Evolutionary conservation across 805 yeast species (phyloP).

Genomic region (Ogataea ganodermae): DNA sequence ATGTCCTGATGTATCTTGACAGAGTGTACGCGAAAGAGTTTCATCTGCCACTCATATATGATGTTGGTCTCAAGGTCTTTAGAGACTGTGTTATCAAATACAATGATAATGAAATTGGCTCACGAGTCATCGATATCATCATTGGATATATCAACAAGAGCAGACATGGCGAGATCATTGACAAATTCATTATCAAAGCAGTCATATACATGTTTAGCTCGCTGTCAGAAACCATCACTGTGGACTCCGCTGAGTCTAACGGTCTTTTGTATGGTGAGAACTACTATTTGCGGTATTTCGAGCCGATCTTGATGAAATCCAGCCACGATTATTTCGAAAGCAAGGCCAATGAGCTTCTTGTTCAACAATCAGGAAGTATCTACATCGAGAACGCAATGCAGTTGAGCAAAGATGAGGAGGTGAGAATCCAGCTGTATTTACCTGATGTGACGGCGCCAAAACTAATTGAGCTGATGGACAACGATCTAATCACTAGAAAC

Average conservation of each 20-base stretch:
- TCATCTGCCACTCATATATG: conserved; percentile 64
- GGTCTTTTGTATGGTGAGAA: conserved; percentile 50
- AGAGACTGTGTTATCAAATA: conserved; percentile 58
- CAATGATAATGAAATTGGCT: conserved; percentile 52
- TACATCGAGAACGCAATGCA: conserved; percentile 54
- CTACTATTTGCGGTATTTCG: conserved; percentile 65
- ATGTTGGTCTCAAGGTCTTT: conserved; percentile 70
- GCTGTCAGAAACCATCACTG: conserved; percentile 42
- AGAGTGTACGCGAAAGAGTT: conserved; percentile 76
- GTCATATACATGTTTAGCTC: conserved; percentile 72
- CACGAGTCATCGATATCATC: conserved; percentile 47
- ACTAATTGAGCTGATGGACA: conserved; percentile 56
- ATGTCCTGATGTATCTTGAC: conserved; percentile 83
- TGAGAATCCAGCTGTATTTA: conserved; percentile 52
- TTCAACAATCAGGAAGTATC: conserved; percentile 49
- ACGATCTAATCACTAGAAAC: conserved; percentile 56
- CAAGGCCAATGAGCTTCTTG: conserved; percentile 47
- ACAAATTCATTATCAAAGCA: conserved; percentile 59
- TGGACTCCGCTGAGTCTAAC: conserved; percentile 10
- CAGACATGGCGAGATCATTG: conserved; percentile 55
- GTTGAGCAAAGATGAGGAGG: conserved; percentile 63
- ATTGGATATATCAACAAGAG: conserved; percentile 57
- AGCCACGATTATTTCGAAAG: conserved; percentile 57
- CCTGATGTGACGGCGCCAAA: conserved; percentile 57
- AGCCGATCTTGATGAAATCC: conserved; percentile 57